A percentile compares a stretch with the other conserved stretches of the same genome.
These are phyloP conservation scores for Teratosphaeria destructans DNA, from an alignment of 2,329 filamentous ascomycete genomes.

Conservation along the genomic window DNA sequence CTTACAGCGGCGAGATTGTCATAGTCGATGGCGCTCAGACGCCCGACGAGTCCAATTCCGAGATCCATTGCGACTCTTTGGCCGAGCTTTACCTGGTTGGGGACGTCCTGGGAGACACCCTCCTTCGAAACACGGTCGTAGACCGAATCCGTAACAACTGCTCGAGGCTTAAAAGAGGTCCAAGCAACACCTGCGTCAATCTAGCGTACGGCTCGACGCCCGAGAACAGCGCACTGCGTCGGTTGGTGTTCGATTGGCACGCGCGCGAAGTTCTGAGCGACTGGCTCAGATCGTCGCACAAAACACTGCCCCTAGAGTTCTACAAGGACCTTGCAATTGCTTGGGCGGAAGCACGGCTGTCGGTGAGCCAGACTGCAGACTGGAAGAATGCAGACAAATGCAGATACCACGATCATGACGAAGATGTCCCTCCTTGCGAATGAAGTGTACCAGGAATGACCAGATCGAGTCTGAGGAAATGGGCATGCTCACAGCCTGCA, in stretches of 20 bases:
- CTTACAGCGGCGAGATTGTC: neutral
- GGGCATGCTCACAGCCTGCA: neutral
- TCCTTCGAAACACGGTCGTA: neutral
- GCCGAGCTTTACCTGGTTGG: neutral
- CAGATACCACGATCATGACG: neutral
- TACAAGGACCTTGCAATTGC: neutral
- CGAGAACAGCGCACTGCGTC: neutral
- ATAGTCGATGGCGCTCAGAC: neutral
- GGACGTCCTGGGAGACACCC: neutral
- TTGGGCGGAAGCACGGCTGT: neutral
- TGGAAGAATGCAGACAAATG: neutral
- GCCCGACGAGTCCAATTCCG: neutral
- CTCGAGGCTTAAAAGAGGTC: neutral
- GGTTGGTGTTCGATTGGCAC: neutral
- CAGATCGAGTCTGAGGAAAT: too few relatives aligned
- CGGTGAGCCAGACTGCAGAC: neutral
- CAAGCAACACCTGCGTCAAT: neutral
- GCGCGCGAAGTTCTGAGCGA: neutral
- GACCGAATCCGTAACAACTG: neutral
- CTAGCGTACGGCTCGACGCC: neutral
- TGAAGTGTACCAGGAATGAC: neutral
- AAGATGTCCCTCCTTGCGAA: neutral
- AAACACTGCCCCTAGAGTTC: neutral
- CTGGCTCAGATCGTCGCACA: neutral
- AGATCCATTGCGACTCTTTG: neutral